Evolutionary conservation across 768 basidiomycete species (phyloP), one percentile per base, ranked within the genome.

Genomic region (Calvatia gigantea): DNA sequence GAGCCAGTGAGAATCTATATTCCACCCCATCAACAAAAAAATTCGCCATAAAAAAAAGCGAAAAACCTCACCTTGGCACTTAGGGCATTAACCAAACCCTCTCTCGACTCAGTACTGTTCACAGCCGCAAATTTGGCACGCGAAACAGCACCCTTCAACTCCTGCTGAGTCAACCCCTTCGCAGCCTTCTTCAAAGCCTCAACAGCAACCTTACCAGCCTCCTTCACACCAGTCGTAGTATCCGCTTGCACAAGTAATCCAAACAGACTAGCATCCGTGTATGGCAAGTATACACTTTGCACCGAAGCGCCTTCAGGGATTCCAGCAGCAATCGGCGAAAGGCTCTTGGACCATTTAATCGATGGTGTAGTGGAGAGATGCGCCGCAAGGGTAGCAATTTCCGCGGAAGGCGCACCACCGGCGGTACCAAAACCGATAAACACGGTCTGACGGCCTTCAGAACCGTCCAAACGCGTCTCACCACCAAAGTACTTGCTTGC

Each of bases 91-190:
- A 88, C 68, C 28, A 90, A 65, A 17, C 90, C 89, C 7, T 85
- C 84, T 54, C 91, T 75, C 54, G 75, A 77, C 59, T 99, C 96
- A 27, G 80, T 62, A 45, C 79, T 74, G 54, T 73, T 76, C 2
- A 94, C 95, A 61, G 87, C 82, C 47, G 80, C 73, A 66, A 98
- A 95, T 71, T 89, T 94, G 59, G 96, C 92, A 69, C 92, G 93
- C 9, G 90, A 86, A 33, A 93, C 73, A 14, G 96, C 95, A 58
- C 79, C 77, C 76, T 86, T 87, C 57, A 96, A 70, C 39, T 86
- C 87, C 59, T 94, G 89, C 37, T 75, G 74, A 52, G 75, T 83
- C 56, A 88, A 68, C 49, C 73, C 84, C 52, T 76, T 72, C 37
- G 87, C 80, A 38, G 85, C 80, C 31, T 78, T 77, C 74, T 84